A percentile compares a stretch with the other conserved stretches of the same genome.
These are phyloP conservation scores for Atkinsonella texensis DNA, from an alignment of 2,329 filamentous ascomycete genomes.

Conservation along the genomic window DNA sequence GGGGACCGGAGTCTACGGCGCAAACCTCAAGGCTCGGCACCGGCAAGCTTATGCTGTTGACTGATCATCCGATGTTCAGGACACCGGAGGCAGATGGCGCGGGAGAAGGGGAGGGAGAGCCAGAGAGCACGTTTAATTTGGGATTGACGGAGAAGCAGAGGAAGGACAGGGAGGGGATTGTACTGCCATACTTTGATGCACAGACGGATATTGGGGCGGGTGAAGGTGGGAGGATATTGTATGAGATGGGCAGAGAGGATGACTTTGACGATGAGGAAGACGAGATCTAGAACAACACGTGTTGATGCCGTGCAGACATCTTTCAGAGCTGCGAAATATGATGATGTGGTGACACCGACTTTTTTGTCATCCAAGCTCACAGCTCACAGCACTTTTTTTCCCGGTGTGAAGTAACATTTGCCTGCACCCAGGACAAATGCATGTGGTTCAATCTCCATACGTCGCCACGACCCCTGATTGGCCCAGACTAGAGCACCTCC, in stretches of 20 bases:
- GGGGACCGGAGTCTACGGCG: background rate
- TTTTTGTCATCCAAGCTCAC: too few species aligned
- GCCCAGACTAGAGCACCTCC: slow-evolving; percentile 8
- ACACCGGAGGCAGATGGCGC: slow-evolving; percentile 24
- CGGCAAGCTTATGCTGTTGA: slow-evolving; percentile 45
- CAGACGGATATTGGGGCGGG: slow-evolving; percentile 69
- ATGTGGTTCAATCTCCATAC: background rate
- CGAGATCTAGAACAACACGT: slow-evolving; percentile 61
- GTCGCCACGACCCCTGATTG: slow-evolving; percentile 8
- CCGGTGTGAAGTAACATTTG: too few species aligned
- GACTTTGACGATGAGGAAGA: slow-evolving; percentile 96
- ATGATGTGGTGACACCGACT: background rate
- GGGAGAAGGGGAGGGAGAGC: slow-evolving; percentile 37
- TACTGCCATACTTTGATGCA: slow-evolving; percentile 93
- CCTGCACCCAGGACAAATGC: too few species aligned
- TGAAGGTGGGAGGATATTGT: slow-evolving; percentile 84
- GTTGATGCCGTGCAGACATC: background rate
- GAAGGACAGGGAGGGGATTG: slow-evolving; percentile 73
- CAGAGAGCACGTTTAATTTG: slow-evolving; percentile 72
- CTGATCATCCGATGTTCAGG: slow-evolving; percentile 64
- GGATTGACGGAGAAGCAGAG: slow-evolving; percentile 85
- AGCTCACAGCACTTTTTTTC: too few species aligned
- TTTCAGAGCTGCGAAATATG: too few species aligned
- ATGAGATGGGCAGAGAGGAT: slow-evolving; percentile 93
- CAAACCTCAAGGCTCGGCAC: slow-evolving; percentile 13